These are phyloP conservation scores for Sarcodon aspratus DNA, from an alignment of 768 basidiomycete genomes.

Conservation along the genomic window DNA sequence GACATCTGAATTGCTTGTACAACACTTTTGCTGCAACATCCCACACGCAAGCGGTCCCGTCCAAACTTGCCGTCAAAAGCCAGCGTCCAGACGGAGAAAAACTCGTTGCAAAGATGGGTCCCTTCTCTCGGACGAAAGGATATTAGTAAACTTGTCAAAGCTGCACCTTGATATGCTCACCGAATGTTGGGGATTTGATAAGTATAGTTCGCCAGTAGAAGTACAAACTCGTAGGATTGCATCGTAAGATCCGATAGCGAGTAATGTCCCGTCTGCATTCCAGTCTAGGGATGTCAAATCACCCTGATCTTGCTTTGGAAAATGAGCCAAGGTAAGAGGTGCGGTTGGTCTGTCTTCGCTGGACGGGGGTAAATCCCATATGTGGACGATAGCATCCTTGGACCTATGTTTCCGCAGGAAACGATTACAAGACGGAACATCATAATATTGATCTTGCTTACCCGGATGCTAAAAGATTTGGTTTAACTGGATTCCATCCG, in stretches of 20 bases:
- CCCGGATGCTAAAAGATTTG: constrained; percentile 63
- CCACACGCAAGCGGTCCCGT: constrained; percentile 73
- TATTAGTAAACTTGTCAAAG: background rate
- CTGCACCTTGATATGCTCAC: constrained; percentile 23
- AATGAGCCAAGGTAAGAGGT: constrained; percentile 34
- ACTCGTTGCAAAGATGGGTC: constrained; percentile 67
- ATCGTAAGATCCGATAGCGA: constrained; percentile 76
- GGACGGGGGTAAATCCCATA: constrained; percentile 52
- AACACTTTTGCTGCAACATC: constrained; percentile 52
- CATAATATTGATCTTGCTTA: constrained; percentile 19
- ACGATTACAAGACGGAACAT: background rate
- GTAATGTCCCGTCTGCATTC: constrained; percentile 59
- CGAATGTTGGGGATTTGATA: constrained; percentile 53
- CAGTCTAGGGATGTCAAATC: constrained; percentile 74
- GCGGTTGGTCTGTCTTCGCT: constrained; percentile 6
- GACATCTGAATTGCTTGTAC: constrained; percentile 50
- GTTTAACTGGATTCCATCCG: constrained; percentile 60
- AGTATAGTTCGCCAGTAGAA: constrained; percentile 48
- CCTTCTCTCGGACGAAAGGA: constrained; percentile 35
- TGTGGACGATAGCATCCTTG: constrained; percentile 62
- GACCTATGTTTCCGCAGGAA: constrained; percentile 31
- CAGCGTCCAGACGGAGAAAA: constrained; percentile 68
- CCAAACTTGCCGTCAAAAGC: constrained; percentile 68
- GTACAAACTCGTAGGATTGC: constrained; percentile 58
- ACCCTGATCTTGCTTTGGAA: constrained; percentile 32